A percentile compares a stretch with the other conserved stretches of the same genome.
These are phyloP conservation scores for Allantophomopsis cytisporea DNA, from an alignment of 2,329 filamentous ascomycete genomes.

Conservation along the genomic window DNA sequence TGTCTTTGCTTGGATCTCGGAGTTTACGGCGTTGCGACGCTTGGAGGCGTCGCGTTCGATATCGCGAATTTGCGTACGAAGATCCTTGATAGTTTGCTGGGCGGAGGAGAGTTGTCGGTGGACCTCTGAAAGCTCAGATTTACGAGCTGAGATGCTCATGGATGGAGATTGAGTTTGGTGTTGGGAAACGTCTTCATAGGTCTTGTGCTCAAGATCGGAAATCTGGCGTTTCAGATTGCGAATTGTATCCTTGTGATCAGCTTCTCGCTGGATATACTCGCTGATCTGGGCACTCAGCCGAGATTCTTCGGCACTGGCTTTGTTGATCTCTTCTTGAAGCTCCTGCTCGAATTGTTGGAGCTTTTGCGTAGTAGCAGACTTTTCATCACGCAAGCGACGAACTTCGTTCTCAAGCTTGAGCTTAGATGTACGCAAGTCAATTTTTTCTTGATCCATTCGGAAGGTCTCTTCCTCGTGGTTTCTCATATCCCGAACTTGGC, in stretches of 20 bases:
- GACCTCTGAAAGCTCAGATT: constrained; percentile 43
- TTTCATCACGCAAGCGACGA: constrained; percentile 51
- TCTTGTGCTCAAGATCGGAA: constrained; percentile 50
- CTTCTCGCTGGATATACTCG: constrained; percentile 51
- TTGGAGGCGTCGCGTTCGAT: constrained; percentile 25
- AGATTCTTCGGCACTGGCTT: constrained; percentile 3
- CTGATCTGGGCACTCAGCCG: constrained; percentile 28
- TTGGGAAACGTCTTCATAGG: constrained; percentile 48
- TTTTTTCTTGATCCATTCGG: constrained; percentile 52
- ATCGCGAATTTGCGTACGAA: constrained; percentile 32
- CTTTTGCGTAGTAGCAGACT: constrained; percentile 19
- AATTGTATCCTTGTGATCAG: constrained; percentile 45
- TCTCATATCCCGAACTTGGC: constrained; percentile 39
- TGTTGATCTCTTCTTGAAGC: constrained; percentile 1
- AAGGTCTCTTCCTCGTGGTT: constrained; percentile 44
- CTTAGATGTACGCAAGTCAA: constrained; percentile 54
- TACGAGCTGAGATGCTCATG: constrained; percentile 33
- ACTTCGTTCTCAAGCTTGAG: constrained; percentile 55
- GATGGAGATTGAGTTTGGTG: constrained; percentile 32
- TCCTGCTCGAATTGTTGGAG: background rate
- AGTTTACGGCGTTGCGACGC: constrained; percentile 28
- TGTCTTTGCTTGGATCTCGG: constrained; percentile 35
- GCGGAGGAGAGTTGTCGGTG: constrained; percentile 46
- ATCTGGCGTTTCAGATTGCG: constrained; percentile 52
- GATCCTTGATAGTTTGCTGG: constrained; percentile 44